Conservation (phyloP, 2,329 filamentous ascomycete species). For the Cercospora sp. region DNA sequence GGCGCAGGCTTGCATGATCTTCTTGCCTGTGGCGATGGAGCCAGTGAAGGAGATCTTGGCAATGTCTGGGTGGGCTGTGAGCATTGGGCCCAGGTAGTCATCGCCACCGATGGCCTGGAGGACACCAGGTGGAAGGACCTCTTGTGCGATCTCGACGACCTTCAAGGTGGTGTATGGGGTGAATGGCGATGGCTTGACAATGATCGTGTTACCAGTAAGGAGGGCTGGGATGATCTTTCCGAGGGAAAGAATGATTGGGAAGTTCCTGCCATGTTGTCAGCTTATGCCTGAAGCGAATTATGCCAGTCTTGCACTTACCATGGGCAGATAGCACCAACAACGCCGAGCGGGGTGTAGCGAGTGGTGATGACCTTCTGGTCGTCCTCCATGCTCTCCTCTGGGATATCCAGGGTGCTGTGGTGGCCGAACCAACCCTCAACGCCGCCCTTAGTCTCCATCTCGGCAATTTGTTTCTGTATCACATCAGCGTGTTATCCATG, state of each 20-base stretch:
- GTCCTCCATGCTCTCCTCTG: constrained; percentile 46
- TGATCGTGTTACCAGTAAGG: constrained; percentile 49
- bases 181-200: constrained; percentile 49
- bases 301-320: constrained; percentile 32
- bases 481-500: constrained; percentile 13
- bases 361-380: constrained; percentile 51
- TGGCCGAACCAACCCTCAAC: constrained; percentile 41
- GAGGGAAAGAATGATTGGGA: constrained; percentile 54
- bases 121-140: constrained; percentile 63
- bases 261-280: constrained; percentile 40
- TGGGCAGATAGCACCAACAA: constrained; percentile 49
- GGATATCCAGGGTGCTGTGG: constrained; percentile 40
- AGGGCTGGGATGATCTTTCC: constrained; percentile 60
- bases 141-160: constrained; percentile 58
- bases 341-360: constrained; percentile 50
- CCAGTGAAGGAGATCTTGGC: constrained; percentile 66
- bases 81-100: constrained; percentile 59
- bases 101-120: constrained; percentile 62
- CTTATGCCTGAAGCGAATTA: neutral
- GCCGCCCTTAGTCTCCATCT: constrained; percentile 42
- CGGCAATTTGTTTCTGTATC: constrained; percentile 44
- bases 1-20: constrained; percentile 58
- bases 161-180: constrained; percentile 62
- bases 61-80: constrained; percentile 61
- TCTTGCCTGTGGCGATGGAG: constrained; percentile 60